Evolutionary conservation across 805 yeast genomes (phyloP).

Genomic region (Pichia kluyveri): DNA sequence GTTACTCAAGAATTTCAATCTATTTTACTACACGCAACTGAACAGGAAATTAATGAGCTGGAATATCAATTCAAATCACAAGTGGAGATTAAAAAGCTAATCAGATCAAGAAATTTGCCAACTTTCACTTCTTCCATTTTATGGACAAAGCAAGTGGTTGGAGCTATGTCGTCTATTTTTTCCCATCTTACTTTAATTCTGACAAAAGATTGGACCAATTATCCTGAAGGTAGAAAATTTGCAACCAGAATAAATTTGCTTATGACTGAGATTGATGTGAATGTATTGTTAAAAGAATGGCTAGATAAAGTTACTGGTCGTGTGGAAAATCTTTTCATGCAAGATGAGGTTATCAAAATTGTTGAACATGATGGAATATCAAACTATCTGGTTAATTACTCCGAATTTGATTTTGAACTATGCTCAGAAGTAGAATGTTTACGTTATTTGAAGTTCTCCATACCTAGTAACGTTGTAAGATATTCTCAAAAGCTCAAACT

Average conservation of each 20-base stretch:
- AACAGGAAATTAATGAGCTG: constrained; percentile 35
- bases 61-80: constrained; percentile 29
- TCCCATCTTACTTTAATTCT: constrained; percentile 40
- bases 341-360: not conserved
- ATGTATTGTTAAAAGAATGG: constrained; percentile 42
- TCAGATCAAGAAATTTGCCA: constrained; percentile 39
- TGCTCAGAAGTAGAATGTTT: constrained; percentile 49
- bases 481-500: constrained; percentile 41
- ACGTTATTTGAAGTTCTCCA: constrained; percentile 38
- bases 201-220: constrained; percentile 52
- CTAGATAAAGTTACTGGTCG: constrained; percentile 11
- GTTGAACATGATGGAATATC: not conserved
- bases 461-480: constrained; percentile 45
- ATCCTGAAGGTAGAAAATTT: constrained; percentile 61
- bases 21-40: constrained; percentile 38
- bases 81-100: constrained; percentile 25
- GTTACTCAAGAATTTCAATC: constrained; percentile 54
- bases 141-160: constrained; percentile 45
- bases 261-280: constrained; percentile 36
- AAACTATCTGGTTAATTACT: no score
- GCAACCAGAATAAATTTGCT: constrained; percentile 39
- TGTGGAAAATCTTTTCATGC: not conserved
- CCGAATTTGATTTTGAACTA: constrained; percentile 13
- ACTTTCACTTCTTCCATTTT: constrained; percentile 36
- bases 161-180: constrained; percentile 33